phyloP scores from a whole-genome alignment of 208 protist genomes.

The Crithidia acanthocephali region DNA sequence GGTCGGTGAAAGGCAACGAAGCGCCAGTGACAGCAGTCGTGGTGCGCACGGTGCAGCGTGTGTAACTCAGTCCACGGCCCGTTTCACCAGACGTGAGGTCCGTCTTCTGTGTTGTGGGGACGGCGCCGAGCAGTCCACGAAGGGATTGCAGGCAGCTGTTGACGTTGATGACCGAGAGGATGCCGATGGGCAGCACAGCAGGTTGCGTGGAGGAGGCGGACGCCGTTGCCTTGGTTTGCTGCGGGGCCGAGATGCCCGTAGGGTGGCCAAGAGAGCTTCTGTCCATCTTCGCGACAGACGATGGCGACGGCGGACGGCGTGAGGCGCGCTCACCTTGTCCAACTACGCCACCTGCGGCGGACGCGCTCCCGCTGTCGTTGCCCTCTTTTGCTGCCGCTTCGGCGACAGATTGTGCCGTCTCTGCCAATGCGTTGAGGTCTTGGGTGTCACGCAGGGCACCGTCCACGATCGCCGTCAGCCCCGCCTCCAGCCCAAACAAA shows the following conservation, averaged over 20 bases:
- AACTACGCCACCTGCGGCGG: too few species aligned
- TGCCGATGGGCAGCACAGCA: slow-evolving; percentile 37
- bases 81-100: not conserved
- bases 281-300: not conserved
- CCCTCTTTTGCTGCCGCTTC: not conserved
- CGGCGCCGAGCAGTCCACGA: not conserved
- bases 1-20: not conserved
- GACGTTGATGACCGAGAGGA: slow-evolving; percentile 40
- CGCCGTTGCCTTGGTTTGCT: not conserved
- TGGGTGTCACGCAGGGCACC: slow-evolving; percentile 8
- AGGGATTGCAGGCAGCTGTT: slow-evolving; percentile 28
- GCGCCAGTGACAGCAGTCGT: not conserved
- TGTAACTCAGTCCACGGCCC: slow-evolving; percentile 7
- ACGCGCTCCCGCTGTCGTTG: not conserved
- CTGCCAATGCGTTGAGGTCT: slow-evolving; percentile 4
- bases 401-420: too few species aligned
- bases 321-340: not conserved
- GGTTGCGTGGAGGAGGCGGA: not conserved
- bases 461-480: slow-evolving; percentile 7
- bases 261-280: not conserved
- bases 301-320: not conserved
- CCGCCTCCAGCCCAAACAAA: slow-evolving; percentile 4
- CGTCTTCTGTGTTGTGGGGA: not conserved
- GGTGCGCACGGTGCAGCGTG: slow-evolving; percentile 8
- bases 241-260: not conserved